A percentile compares a stretch with the other conserved stretches of the same genome.
Conservation (phyloP, 2,329 filamentous ascomycete species). For the Fusarium marasasianum region DNA sequence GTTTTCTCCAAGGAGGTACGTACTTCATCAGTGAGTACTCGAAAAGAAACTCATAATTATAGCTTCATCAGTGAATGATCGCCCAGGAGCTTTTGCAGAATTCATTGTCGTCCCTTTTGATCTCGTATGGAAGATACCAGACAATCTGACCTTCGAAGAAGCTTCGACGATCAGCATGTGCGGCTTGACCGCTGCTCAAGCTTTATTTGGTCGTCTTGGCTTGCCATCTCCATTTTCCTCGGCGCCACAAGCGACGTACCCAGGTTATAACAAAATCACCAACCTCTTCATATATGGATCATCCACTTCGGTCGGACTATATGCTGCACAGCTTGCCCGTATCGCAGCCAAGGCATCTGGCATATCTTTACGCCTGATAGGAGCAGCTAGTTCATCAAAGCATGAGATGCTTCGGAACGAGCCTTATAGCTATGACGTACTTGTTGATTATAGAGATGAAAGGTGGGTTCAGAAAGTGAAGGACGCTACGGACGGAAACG, state of each 20-base stretch:
- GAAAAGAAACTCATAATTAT: rapidly evolving
- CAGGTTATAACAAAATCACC: background rate
- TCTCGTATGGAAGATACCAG: constrained; percentile 51
- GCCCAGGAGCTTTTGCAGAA: constrained; percentile 57
- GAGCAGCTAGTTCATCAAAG: constrained; percentile 42
- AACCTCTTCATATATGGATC: constrained; percentile 47
- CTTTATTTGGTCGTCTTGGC: constrained; percentile 50
- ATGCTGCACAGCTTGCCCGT: constrained; percentile 45
- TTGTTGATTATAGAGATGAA: constrained; percentile 51
- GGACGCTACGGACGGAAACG: constrained; percentile 31
- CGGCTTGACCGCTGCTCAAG: constrained; percentile 55
- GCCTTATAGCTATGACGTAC: constrained; percentile 50
- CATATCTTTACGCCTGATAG: constrained; percentile 38
- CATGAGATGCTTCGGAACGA: constrained; percentile 40
- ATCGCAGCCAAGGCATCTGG: constrained; percentile 11
- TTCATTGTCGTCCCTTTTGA: constrained; percentile 49
- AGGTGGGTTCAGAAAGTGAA: constrained; percentile 48
- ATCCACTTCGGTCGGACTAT: constrained; percentile 48
- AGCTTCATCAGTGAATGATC: constrained; percentile 53
- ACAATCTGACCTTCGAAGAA: constrained; percentile 45
- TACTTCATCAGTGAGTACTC: rapidly evolving
- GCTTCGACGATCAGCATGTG: constrained; percentile 54
- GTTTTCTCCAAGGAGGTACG: constrained; percentile 53
- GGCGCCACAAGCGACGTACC: rapidly evolving
- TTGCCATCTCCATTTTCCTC: constrained; percentile 22